These are phyloP conservation scores for Fusarium chlamydosporum DNA, from an alignment of 2,329 filamentous ascomycete genomes.

Conservation along the genomic window DNA sequence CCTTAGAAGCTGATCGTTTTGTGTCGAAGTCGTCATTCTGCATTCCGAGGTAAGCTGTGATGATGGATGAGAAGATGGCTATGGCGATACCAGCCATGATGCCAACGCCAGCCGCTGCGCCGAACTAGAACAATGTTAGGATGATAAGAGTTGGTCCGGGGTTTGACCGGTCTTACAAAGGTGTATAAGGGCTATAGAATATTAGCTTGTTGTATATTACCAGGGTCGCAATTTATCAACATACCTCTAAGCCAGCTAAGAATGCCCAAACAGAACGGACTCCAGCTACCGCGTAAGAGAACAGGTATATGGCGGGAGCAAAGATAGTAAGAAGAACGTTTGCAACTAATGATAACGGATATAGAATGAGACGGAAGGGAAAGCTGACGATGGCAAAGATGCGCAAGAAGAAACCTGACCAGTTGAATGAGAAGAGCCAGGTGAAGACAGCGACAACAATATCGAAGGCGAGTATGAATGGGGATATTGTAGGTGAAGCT, in stretches of 20 bases:
- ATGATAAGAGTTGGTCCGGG: fast-evolving
- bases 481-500: constrained; percentile 31
- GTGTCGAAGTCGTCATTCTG: constrained; percentile 48
- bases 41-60: constrained; percentile 67
- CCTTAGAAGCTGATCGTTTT: constrained; percentile 27
- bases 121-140: constrained; percentile 61
- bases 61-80: constrained; percentile 67
- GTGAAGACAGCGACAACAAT: constrained; percentile 48
- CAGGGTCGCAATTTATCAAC: constrained; percentile 6
- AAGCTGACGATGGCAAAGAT: constrained; percentile 48
- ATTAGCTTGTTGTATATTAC: constrained; percentile 13
- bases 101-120: constrained; percentile 77
- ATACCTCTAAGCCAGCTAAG: constrained; percentile 56
- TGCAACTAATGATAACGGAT: constrained; percentile 52
- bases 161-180: constrained; percentile 55
- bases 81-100: constrained; percentile 72
- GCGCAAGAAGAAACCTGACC: constrained; percentile 46
- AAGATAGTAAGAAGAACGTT: constrained; percentile 53
- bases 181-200: constrained; percentile 58
- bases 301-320: constrained; percentile 56
- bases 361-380: constrained; percentile 52
- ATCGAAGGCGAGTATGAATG: constrained; percentile 47
- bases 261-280: constrained; percentile 48
- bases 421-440: constrained; percentile 51
- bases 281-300: constrained; percentile 50